Evolutionary conservation across 2,329 filamentous ascomycete genomes (phyloP), one percentile per base, ranked within the genome.

Genomic region (Periconia sp.): DNA sequence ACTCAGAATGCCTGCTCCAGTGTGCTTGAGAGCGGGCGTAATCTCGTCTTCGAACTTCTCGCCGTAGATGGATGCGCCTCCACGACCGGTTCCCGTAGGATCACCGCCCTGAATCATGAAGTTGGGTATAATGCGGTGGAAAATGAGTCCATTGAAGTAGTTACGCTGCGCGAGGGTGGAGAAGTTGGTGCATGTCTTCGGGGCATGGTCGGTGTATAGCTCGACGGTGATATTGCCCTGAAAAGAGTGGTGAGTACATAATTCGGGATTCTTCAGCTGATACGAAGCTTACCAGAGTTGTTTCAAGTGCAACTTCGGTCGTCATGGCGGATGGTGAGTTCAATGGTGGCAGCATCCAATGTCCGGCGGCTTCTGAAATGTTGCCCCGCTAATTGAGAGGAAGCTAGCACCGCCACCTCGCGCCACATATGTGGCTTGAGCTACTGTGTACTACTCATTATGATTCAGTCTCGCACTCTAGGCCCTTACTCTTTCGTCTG

Each of bases 41-140:
- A 97, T 93, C 81, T 99, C 94, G 77, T 99, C 94, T 56, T 88
- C 91, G 73, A 97, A 97, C 71, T 91, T 93, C 47, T 92, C 90
- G 67, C 93, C 94, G 76, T 91, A 97, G 78, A 97, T 96, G 57
- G 88, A 92, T 53, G 81, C 81, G 53, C 94, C 94, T 65, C 94
- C 94, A 54, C 92, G 86, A 49, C 94, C 94, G 1, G 92, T 97
- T 56, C 92, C 93, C 0, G 93, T 96, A 1, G 93, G 93, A 74
- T 99, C 94, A 54, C 93, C 92, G 57, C 89, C 90, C 78, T 97
- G 93, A 53, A 96, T 82, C 93, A 99, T 97, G 81, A 99, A 99
- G 76, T 91, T 86, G 49, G 91, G 87, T 69, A 99, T 97, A 65
- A 97, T 87, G 73, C 94, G 92, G 80, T 97, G 94, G 82, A 97